A percentile compares a stretch with the other conserved stretches of the same genome.
Evolutionary conservation across 306 rosid genomes (phyloP).

Genomic region (Acacia acuminata): DNA sequence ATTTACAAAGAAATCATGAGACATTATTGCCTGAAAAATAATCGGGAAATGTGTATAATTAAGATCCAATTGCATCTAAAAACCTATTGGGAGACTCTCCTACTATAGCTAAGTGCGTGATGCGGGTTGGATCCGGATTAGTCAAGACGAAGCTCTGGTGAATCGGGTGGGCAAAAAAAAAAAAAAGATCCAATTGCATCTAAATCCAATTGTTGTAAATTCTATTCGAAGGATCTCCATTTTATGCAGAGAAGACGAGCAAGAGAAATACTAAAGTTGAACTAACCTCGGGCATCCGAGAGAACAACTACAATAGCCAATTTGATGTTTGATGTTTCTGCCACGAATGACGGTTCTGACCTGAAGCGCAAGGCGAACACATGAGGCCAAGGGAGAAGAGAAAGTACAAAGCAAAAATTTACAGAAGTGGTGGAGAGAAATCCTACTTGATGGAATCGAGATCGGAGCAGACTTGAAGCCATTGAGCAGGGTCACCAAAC

Average conservation of each 20-base stretch:
- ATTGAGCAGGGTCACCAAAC: slow-evolving; percentile 79
- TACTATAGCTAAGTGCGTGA: too few species aligned
- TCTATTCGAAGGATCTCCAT: not conserved
- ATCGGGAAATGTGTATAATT: not conserved
- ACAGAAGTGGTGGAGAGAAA: not conserved
- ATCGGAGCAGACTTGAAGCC: slow-evolving; percentile 91
- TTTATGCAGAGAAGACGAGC: not conserved
- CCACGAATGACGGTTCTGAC: slow-evolving; percentile 56
- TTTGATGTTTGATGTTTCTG: slow-evolving; percentile 71
- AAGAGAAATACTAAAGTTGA: not conserved
- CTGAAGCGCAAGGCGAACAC: not conserved
- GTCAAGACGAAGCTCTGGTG: too few species aligned
- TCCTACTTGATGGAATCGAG: slow-evolving; percentile 74
- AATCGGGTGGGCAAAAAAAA: too few species aligned
- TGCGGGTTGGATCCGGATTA: too few species aligned
- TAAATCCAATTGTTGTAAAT: not conserved
- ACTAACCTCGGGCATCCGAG: slow-evolving; percentile 51
- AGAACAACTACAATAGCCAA: slow-evolving; percentile 62
- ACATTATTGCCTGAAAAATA: too few species aligned
- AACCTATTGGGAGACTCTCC: too few species aligned
- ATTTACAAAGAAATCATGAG: too few species aligned
- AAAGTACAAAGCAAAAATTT: not conserved
- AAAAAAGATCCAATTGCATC: not conserved
- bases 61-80: not conserved
- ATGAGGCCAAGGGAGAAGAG: not conserved